Percentiles rank a stretch among this genome's conserved stretches.
Conservation (phyloP, 129 eudicot genomes). For the Chrysanthemum makinoi region DNA sequence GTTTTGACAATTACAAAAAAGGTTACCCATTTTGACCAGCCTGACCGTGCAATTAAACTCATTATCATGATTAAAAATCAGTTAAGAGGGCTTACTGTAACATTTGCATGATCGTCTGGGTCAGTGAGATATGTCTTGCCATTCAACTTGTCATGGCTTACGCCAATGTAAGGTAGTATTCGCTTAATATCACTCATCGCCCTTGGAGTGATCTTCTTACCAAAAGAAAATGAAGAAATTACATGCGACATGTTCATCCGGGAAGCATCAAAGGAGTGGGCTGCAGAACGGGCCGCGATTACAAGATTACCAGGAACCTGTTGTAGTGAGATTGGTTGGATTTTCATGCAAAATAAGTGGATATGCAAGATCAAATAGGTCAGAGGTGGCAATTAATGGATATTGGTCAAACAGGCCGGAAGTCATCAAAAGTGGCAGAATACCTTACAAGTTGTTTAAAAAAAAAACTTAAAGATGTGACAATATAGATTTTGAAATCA, state of each 20-base stretch:
- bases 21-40: not conserved
- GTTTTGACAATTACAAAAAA: not conserved
- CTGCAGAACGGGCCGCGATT: constrained; percentile 79
- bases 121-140: constrained; percentile 59
- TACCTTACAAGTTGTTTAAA: too few relatives aligned
- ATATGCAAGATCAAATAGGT: not conserved
- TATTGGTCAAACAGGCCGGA: not conserved
- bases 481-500: constrained; percentile 1
- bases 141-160: constrained; percentile 66
- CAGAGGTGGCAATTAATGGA: not conserved
- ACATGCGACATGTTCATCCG: constrained; percentile 94
- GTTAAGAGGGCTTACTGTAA: constrained; percentile 54
- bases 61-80: not conserved
- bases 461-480: not conserved
- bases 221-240: constrained; percentile 67
- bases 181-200: constrained; percentile 70
- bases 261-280: constrained; percentile 90
- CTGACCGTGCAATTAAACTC: not conserved
- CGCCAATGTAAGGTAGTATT: constrained; percentile 70
- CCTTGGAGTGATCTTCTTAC: constrained; percentile 61
- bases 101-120: constrained; percentile 65
- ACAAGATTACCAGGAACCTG: constrained; percentile 98
- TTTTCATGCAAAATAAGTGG: not conserved
- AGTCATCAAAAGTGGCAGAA: not conserved
- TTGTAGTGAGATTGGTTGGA: constrained; percentile 12